These are phyloP conservation scores for Scedosporium boydii DNA, from an alignment of 2,329 filamentous ascomycete genomes.

Conservation along the genomic window DNA sequence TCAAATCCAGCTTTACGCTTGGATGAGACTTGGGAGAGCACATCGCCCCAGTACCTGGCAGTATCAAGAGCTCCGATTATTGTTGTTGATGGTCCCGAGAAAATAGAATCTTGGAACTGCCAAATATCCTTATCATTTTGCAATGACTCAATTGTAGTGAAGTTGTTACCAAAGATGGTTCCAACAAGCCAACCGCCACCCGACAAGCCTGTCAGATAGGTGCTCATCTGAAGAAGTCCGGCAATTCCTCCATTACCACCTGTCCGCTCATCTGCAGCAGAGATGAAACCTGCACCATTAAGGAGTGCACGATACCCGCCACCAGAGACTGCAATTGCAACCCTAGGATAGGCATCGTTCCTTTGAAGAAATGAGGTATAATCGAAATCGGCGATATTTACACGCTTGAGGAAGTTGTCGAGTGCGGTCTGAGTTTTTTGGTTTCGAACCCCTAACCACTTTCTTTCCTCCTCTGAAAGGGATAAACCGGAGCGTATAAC, in stretches of 20 bases:
- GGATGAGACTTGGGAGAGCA: conserved; percentile 23
- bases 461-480: conserved; percentile 59
- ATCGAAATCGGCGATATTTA: conserved; percentile 69
- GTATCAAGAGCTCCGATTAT: conserved; percentile 24
- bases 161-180: conserved; percentile 76
- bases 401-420: conserved; percentile 60
- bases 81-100: conserved; percentile 20
- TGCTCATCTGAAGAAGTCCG: conserved; percentile 70
- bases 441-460: conserved; percentile 65
- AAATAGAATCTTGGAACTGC: conserved; percentile 31
- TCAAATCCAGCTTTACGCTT: conserved; percentile 33
- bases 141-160: conserved; percentile 51
- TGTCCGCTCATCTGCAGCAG: conserved; percentile 71
- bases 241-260: conserved; percentile 60
- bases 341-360: conserved; percentile 34
- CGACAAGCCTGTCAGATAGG: conserved; percentile 72
- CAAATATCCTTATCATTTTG: conserved; percentile 25
- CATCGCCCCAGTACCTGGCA: conserved; percentile 23
- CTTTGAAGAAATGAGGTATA: conserved; percentile 59
- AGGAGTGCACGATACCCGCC: conserved; percentile 79
- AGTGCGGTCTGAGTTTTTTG: conserved; percentile 68
- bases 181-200: conserved; percentile 80
- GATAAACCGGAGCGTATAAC: conserved; percentile 48
- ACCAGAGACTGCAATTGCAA: conserved; percentile 71
- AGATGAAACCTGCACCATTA: conserved; percentile 70